These are phyloP conservation scores for Phaffomyces antillensis DNA, from an alignment of 805 yeast genomes.

Conservation along the genomic window DNA sequence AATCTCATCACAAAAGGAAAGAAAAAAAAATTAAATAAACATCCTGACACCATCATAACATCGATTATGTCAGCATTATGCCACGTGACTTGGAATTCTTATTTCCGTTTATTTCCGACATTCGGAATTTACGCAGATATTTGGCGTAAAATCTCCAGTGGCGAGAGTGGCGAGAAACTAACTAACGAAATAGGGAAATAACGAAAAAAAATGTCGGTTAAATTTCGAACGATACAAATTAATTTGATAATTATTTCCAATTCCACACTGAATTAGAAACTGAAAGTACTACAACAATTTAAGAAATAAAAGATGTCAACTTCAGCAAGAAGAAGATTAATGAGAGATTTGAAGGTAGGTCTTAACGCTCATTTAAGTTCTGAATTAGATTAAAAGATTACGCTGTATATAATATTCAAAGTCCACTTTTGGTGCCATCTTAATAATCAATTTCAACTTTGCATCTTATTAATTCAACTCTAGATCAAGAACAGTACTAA, in stretches of 20 bases:
- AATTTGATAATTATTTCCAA: neutral
- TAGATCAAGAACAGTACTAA: neutral
- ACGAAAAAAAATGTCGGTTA: no score
- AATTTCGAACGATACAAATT: neutral
- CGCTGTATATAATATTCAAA: neutral
- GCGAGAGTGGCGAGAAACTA: neutral
- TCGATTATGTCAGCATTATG: neutral
- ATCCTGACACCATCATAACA: neutral
- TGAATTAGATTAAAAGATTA: no score
- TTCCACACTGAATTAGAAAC: neutral
- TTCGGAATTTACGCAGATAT: no score
- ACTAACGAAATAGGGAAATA: no score
- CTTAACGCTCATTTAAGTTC: no score
- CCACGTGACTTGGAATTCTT: neutral
- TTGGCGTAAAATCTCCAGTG: no score
- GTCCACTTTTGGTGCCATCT: neutral
- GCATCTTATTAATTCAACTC: no score
- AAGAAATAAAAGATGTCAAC: slow-evolving; percentile 68
- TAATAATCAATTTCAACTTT: neutral
- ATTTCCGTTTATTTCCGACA: no score
- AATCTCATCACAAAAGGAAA: neutral
- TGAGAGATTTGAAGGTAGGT: slow-evolving; percentile 89
- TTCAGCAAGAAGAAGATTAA: slow-evolving; percentile 96
- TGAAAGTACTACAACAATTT: no score
- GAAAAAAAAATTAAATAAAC: neutral